Evolutionary conservation across 495 filamentous ascomycete species (phyloP), one percentile per base, ranked within the genome.

Genomic region (Daldinia vernicosa): DNA sequence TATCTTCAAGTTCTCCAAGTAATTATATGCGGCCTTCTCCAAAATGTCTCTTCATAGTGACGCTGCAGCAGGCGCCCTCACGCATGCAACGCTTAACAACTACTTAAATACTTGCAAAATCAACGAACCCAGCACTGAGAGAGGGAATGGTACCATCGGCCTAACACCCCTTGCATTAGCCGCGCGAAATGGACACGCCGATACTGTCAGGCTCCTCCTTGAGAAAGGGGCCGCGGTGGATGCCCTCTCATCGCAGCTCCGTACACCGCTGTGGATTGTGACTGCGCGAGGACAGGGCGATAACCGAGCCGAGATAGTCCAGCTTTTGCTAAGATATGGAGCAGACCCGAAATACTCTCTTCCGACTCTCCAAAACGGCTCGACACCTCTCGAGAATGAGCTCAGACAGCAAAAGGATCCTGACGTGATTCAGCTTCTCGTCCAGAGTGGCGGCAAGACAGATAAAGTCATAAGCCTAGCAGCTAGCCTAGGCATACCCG

Each of bases 161-260:
- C 43, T 60, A 12, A 80, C 80, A 14, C 75, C 80, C 9, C 74
- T 83, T 11, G 70, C 67, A 4, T 26, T 77, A 50, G 82, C 82
- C 45, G 76, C 75, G 27, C 54, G 72, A n/a, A 71, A 62, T 35
- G 76, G 79, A 9, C 80, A 79, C 22, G 60, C 50, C 6, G 74
- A 77, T 22, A 47, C 75, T 4, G 79, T 77, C 39, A 59, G 22
- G 40, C 60, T 72, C 17, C 70, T 72, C 51, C 70, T 72, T 15
- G 60, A 68, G 8, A 64, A 61, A 5, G 64, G 60, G 7, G 70
- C 70, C 27, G 0, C 27, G n/a, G 64, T 68, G 8, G 70, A 72
- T 51, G 60, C 55, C 3, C 27, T 33, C 30, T 72, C 64, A 26
- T 55, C 59, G 0, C 32, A 51, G 43, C 37, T 2, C 2, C 69